Evolutionary conservation across 1,284 basidiomycete genomes (phyloP).

Genomic region (Pterulicium gracile): DNA sequence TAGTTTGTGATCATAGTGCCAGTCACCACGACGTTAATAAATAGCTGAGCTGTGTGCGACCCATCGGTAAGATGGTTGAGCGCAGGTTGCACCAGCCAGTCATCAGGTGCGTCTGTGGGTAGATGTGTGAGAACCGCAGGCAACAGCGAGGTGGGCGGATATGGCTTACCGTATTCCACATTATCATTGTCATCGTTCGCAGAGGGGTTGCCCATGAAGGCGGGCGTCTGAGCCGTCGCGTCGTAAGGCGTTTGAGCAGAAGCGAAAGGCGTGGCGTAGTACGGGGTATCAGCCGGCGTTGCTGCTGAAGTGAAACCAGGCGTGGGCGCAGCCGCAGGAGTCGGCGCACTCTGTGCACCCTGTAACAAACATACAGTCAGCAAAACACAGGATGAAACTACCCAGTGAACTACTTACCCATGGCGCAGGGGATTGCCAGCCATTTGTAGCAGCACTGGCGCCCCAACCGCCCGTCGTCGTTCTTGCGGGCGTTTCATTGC

Average conservation of each 20-base stretch:
- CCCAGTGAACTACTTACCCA: slow-evolving; percentile 17
- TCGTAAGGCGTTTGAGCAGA: slow-evolving; percentile 12
- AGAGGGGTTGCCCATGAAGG: slow-evolving; percentile 34
- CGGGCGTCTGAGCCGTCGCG: slow-evolving; percentile 22
- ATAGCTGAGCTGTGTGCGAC: slow-evolving; percentile 16
- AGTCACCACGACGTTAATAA: slow-evolving; percentile 39
- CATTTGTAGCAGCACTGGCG: not conserved
- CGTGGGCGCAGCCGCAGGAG: slow-evolving; percentile 44
- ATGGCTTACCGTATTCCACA: slow-evolving; percentile 27
- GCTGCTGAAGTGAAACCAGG: slow-evolving; percentile 28
- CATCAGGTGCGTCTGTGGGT: slow-evolving; percentile 24
- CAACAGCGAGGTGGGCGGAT: slow-evolving; percentile 28
- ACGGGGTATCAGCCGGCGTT: slow-evolving; percentile 20
- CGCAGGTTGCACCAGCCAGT: slow-evolving; percentile 38
- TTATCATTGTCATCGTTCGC: slow-evolving; percentile 17
- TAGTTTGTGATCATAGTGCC: slow-evolving; percentile 37
- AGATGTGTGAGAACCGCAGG: slow-evolving; percentile 24
- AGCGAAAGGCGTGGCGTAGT: slow-evolving; percentile 20
- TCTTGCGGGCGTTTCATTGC: slow-evolving; percentile 11
- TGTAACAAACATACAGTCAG: slow-evolving; percentile 8
- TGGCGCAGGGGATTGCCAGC: slow-evolving; percentile 9
- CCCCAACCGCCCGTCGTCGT: not conserved
- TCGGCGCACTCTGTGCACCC: slow-evolving; percentile 35
- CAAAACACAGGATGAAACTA: slow-evolving; percentile 10
- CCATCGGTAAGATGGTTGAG: slow-evolving; percentile 18